Conservation (phyloP, 129 eudicot genomes). For the Flaveria sonorensis region DNA sequence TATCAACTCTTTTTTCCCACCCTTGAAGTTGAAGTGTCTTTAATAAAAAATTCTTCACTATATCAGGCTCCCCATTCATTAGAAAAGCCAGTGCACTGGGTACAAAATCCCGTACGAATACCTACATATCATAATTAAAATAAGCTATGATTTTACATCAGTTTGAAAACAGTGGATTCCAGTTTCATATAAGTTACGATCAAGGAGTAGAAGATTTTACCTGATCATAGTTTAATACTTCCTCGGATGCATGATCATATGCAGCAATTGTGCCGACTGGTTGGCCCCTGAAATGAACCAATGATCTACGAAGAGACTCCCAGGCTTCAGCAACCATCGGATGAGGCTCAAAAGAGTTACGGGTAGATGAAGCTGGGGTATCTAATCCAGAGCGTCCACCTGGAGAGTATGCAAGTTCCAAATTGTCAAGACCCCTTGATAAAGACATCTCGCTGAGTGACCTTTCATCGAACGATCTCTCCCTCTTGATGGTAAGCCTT, state of each 20-base stretch:
- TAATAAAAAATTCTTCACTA: slow-evolving; percentile 79
- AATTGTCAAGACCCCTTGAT: slow-evolving; percentile 69
- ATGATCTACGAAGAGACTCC: slow-evolving; percentile 87
- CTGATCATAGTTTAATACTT: slow-evolving; percentile 96
- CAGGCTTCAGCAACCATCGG: slow-evolving; percentile 98
- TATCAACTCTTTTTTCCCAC: slow-evolving; percentile 91
- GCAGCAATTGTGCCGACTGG: slow-evolving; percentile 99
- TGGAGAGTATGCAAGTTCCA: slow-evolving; percentile 80
- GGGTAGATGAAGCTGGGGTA: slow-evolving; percentile 87
- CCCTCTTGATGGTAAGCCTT: slow-evolving; percentile 67
- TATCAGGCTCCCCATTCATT: slow-evolving; percentile 98
- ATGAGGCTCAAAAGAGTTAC: slow-evolving; percentile 93
- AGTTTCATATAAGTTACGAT: not conserved
- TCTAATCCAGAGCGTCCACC: slow-evolving; percentile 79
- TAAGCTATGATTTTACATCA: not conserved
- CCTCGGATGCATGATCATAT: slow-evolving; percentile 95
- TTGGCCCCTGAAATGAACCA: slow-evolving; percentile 88
- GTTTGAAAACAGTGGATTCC: not conserved
- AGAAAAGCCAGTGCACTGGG: slow-evolving; percentile 96
- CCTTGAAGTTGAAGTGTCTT: slow-evolving; percentile 95
- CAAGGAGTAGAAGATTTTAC: slow-evolving; percentile 33
- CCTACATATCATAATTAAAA: slow-evolving; percentile 44
- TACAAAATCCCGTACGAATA: slow-evolving; percentile 94
- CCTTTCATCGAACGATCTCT: slow-evolving; percentile 95
- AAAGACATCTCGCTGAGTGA: slow-evolving; percentile 89